Evolutionary conservation across 192 early-diverging fungal genomes (phyloP), one percentile per base, ranked within the genome.

Genomic region (Powellomyces hirtus): DNA sequence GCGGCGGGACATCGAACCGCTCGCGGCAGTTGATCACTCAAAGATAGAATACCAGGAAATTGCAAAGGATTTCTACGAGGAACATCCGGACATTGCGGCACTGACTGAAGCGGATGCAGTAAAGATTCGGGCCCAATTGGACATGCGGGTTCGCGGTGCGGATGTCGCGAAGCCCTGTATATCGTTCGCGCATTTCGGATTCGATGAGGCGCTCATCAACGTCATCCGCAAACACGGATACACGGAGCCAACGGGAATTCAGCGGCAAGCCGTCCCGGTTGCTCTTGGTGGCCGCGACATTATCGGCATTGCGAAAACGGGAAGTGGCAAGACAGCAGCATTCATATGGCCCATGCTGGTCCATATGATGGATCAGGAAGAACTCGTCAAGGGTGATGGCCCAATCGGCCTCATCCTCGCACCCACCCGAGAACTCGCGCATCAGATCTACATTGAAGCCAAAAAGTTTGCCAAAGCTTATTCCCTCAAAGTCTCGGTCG

Each of bases 101-200:
- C 70, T 94, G 20, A 60, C 77, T 1, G 79, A 77, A 0, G 89
- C 79, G 0, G 80, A 85, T 27, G 84, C 89, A 0, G 36, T 36
- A 18, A 64, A 75, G 11, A 81, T 92, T 30, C 81, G 90, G 30
- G 37, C 58, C 27, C 82, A 89, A 36, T 70, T 81, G 68, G 84
- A 87, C 40, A 84, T 92, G 74, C 81, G 80, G 42, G 88, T 94
- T 1, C 79, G 83, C 0, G 92, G 92, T 6, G 70, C 68, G 36
- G 73, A 81, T 60, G 72, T 83, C 11, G 80, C 89, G 5, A 88
- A 87, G 31, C 91, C 92, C 0, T 90, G 90, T 66, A 87, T 90
- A 40, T 91, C 91, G 6, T 94, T 94, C 78, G 91, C 88, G 0
- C 92, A 94, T 71, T 92, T 94, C 73, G 88, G 87, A 14, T 91